A percentile compares a stretch with the other conserved stretches of the same genome.
These are phyloP conservation scores for Saccharum spontaneum DNA, from an alignment of 176 grass and related monocot genomes.

Conservation along the genomic window DNA sequence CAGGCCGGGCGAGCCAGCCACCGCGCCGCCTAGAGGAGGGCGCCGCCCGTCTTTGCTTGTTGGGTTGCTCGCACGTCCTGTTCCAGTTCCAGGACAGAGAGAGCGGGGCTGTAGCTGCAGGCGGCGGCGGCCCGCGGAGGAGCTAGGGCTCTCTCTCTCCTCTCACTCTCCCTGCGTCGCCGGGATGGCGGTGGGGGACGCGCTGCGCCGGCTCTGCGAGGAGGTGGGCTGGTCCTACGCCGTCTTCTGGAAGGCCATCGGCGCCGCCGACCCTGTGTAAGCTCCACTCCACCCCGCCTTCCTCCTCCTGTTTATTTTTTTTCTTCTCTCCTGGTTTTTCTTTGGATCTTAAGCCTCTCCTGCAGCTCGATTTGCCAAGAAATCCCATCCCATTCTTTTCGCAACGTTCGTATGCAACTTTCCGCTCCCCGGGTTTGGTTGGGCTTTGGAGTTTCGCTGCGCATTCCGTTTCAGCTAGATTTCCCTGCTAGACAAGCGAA, in stretches of 20 bases:
- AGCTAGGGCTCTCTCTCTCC: constrained; percentile 44
- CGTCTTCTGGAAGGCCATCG: constrained; percentile 87
- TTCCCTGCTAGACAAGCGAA: constrained; percentile 23
- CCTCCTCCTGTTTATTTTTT: not conserved
- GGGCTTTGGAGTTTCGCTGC: constrained; percentile 6
- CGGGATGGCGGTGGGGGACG: constrained; percentile 70
- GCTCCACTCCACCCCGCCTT: constrained; percentile 4
- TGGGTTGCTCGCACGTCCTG: not conserved
- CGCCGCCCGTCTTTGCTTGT: not conserved
- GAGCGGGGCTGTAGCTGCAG: not conserved
- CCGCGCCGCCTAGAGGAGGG: constrained; percentile 65
- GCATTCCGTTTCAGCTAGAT: constrained; percentile 45
- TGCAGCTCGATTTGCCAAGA: not conserved
- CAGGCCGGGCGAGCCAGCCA: constrained; percentile 66
- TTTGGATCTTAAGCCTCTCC: constrained; percentile 25
- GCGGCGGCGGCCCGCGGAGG: not conserved
- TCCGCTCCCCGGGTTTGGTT: constrained; percentile 20
- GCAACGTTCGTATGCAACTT: not conserved
- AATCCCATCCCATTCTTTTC: not conserved
- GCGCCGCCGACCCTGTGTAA: constrained; percentile 72
- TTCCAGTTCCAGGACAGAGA: not conserved
- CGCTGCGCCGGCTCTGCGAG: constrained; percentile 75
- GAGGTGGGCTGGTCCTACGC: constrained; percentile 96
- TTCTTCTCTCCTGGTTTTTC: not conserved
- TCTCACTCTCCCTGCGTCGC: not conserved